These are phyloP conservation scores for Aspergillus fijiensis DNA, from an alignment of 2,329 filamentous ascomycete species.

Conservation along the genomic window DNA sequence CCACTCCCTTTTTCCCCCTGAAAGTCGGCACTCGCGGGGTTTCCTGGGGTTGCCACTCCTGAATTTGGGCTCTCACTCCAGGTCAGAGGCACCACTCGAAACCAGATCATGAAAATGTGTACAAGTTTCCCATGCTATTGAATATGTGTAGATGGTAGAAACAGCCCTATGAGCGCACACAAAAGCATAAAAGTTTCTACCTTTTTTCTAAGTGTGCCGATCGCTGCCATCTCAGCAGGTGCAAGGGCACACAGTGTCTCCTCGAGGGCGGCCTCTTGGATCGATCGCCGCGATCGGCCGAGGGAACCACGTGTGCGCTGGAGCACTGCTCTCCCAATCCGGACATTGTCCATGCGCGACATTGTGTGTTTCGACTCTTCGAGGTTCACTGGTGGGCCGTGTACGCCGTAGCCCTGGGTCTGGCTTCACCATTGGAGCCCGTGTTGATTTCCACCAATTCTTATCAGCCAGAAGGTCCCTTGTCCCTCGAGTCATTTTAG, in stretches of 20 bases:
- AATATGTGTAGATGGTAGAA: too few species aligned
- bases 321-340: not conserved
- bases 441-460: not conserved
- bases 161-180: not conserved
- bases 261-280: not conserved
- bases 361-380: not conserved
- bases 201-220: not conserved
- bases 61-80: not conserved
- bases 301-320: constrained; percentile 5
- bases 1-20: not conserved
- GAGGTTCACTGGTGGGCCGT: not conserved
- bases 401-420: not conserved
- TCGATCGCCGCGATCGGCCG: constrained; percentile 3
- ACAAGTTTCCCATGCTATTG: too few species aligned
- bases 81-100: too few species aligned
- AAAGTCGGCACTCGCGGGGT: not conserved
- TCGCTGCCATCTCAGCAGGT: not conserved
- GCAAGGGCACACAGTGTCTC: not conserved
- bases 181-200: not conserved
- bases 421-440: not conserved
- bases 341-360: not conserved
- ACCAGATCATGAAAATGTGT: too few species aligned
- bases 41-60: not conserved
- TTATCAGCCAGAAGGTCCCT: not conserved
- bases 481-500: not conserved